phyloP scores from a whole-genome alignment of 768 basidiomycete species.

The Suillus subluteus region DNA sequence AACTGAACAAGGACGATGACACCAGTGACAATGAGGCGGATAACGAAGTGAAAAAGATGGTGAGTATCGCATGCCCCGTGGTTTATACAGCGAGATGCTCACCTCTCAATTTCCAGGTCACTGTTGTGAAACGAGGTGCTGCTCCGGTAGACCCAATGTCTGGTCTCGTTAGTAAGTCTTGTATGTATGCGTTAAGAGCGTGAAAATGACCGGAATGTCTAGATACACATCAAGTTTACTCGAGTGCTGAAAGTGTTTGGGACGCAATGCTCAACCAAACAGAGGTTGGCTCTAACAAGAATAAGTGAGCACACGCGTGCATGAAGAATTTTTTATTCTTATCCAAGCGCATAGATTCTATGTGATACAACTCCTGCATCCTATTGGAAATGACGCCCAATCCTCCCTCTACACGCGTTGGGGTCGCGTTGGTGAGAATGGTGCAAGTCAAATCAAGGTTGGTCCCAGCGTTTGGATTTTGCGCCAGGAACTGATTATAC shows the following conservation, averaged over 20 bases:
- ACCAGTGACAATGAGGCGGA: slow-evolving; percentile 29
- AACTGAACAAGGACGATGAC: not conserved
- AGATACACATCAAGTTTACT: slow-evolving; percentile 58
- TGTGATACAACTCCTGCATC: slow-evolving; percentile 59
- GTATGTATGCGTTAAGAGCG: slow-evolving; percentile 1
- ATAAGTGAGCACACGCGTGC: slow-evolving; percentile 45
- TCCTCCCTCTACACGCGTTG: slow-evolving; percentile 55
- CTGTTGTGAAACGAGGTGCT: slow-evolving; percentile 54
- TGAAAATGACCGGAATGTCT: not conserved
- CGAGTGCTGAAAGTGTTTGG: slow-evolving; percentile 47
- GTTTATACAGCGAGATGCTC: not conserved
- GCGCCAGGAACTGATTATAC: not conserved
- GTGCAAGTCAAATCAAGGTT: slow-evolving; percentile 54
- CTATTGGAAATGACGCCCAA: slow-evolving; percentile 40
- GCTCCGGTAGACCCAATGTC: slow-evolving; percentile 59
- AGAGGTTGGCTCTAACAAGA: slow-evolving; percentile 48
- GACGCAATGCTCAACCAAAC: slow-evolving; percentile 70
- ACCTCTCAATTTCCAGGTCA: slow-evolving; percentile 39
- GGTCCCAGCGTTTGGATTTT: not conserved
- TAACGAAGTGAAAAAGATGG: slow-evolving; percentile 45
- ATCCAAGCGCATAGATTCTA: slow-evolving; percentile 47
- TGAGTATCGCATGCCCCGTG: slow-evolving; percentile 20
- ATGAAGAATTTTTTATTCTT: not conserved
- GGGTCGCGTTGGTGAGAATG: slow-evolving; percentile 65
- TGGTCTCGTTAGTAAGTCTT: slow-evolving; percentile 46